Evolutionary conservation across 768 basidiomycete genomes (phyloP).

Genomic region (Daedaleopsis sinensis): DNA sequence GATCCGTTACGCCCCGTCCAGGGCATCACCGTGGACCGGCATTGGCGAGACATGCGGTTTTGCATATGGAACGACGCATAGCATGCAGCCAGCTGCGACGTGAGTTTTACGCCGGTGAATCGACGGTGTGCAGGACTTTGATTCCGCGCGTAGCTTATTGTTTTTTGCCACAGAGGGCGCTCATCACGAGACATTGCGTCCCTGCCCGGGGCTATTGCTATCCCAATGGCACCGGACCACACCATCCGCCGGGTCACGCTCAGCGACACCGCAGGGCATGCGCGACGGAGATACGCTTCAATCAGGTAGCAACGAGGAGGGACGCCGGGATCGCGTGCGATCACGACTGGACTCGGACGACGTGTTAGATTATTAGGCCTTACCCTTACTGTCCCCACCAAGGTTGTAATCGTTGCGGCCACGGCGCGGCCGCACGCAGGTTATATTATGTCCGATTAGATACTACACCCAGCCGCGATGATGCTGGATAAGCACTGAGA

Average conservation of each 20-base stretch:
- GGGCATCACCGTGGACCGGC: constrained; percentile 65
- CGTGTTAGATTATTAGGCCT: constrained; percentile 20
- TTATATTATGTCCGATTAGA: constrained; percentile 21
- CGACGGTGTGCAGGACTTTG: background rate
- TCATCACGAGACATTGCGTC: constrained; percentile 14
- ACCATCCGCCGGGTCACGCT: background rate
- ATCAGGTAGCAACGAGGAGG: background rate
- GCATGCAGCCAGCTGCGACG: constrained; percentile 2
- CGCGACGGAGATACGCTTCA: background rate
- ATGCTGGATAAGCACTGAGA: constrained; percentile 1
- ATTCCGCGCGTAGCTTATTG: constrained; percentile 17
- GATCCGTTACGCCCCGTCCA: constrained; percentile 43
- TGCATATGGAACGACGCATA: constrained; percentile 62
- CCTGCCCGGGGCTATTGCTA: background rate
- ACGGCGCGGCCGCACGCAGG: constrained; percentile 11
- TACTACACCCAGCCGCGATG: background rate
- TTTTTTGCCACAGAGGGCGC: constrained; percentile 10
- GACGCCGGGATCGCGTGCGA: constrained; percentile 14
- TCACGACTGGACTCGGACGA: constrained; percentile 14
- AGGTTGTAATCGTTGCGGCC: constrained; percentile 21
- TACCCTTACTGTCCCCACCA: constrained; percentile 15
- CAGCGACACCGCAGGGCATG: background rate
- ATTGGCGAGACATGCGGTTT: constrained; percentile 69
- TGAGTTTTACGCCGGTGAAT: constrained; percentile 2
- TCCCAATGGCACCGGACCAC: constrained; percentile 6